Conservation (phyloP, 2,329 filamentous ascomycete genomes). For the Monilinia polystroma region DNA sequence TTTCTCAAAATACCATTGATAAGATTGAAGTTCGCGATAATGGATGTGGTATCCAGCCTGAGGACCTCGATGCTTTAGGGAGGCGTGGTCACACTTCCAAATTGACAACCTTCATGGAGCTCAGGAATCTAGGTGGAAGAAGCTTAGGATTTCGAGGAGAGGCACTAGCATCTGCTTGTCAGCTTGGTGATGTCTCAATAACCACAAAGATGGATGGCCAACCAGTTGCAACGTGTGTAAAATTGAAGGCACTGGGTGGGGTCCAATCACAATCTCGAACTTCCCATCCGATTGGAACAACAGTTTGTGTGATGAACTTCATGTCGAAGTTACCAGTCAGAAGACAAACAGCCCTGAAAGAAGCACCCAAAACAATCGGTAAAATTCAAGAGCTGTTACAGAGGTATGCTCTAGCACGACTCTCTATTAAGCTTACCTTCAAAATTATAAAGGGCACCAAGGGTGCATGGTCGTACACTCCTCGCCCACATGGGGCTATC, state of each 20-base stretch:
- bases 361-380: slow-evolving; percentile 54
- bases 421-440: slow-evolving; percentile 59
- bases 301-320: slow-evolving; percentile 59
- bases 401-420: slow-evolving; percentile 65
- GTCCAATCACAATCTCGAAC: slow-evolving; percentile 41
- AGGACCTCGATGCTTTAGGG: slow-evolving; percentile 63
- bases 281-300: slow-evolving; percentile 66
- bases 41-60: slow-evolving; percentile 64
- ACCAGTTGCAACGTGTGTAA: slow-evolving; percentile 53
- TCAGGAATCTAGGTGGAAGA: slow-evolving; percentile 54
- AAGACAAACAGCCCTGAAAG: slow-evolving; percentile 56
- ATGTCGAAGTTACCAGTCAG: slow-evolving; percentile 64
- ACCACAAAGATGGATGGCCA: slow-evolving; percentile 65
- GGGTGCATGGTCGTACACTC: slow-evolving; percentile 62
- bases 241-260: slow-evolving; percentile 45
- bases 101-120: slow-evolving; percentile 61
- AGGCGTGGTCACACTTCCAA: slow-evolving; percentile 73
- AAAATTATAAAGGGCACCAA: slow-evolving; percentile 55
- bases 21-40: slow-evolving; percentile 71
- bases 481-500: slow-evolving; percentile 49
- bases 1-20: slow-evolving; percentile 66
- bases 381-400: slow-evolving; percentile 61
- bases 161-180: slow-evolving; percentile 65
- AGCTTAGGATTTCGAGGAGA: slow-evolving; percentile 76
- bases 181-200: slow-evolving; percentile 58